phyloP scores from a whole-genome alignment of 164 flowering plant species.

The Amborella trichopoda region DNA sequence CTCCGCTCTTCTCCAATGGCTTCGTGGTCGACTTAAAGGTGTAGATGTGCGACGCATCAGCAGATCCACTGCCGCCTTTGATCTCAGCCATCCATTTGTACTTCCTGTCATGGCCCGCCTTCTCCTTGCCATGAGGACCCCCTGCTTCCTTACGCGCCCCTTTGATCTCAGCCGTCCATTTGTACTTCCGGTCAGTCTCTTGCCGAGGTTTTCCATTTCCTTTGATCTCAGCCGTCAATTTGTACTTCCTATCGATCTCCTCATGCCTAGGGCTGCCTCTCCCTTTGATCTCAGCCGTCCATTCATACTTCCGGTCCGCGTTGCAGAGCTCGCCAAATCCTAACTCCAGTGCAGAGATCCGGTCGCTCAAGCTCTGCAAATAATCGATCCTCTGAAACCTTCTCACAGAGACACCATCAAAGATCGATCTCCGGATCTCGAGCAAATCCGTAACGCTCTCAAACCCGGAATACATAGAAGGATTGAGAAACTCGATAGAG shows the following conservation, averaged over 20 bases:
- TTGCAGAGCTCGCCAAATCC: constrained; percentile 17
- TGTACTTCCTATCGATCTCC: constrained; percentile 52
- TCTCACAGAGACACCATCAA: no score
- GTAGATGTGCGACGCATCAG: not conserved
- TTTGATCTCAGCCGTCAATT: constrained; percentile 49
- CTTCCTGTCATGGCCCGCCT: constrained; percentile 10
- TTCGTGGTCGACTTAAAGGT: not conserved
- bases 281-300: constrained; percentile 21
- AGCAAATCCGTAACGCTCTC: no score
- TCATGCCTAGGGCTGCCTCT: constrained; percentile 17
- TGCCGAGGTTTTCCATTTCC: constrained; percentile 14
- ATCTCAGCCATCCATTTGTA: constrained; percentile 25
- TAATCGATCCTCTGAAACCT: no score
- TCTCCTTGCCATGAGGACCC: constrained; percentile 28
- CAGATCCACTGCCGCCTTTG: constrained; percentile 10
- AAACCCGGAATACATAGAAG: no score
- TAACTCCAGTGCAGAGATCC: constrained; percentile 41
- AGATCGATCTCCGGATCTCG: no score
- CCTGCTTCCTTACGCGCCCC: no score
- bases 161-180: constrained; percentile 52
- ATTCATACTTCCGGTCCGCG: constrained; percentile 21
- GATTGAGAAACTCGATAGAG: no score
- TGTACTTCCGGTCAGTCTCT: constrained; percentile 39
- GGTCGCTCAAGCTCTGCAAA: constrained; percentile 39
- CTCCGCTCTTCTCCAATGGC: not conserved